Conservation (phyloP, 2,329 filamentous ascomycete species). For the Pseudogymnoascus pannorum region DNA sequence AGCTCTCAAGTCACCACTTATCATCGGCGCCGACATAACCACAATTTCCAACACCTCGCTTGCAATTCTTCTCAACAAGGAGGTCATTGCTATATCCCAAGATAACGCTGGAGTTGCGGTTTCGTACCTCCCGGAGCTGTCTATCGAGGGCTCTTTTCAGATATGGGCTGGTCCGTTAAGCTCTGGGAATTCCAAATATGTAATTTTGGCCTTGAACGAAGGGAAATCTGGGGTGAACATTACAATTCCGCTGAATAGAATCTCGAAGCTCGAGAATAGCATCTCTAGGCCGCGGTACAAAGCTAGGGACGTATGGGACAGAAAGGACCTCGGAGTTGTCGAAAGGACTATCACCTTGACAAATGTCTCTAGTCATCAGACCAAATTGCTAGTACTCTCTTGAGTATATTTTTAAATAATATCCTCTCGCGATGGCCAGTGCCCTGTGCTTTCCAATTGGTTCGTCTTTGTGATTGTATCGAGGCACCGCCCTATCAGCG, state of each 20-base stretch:
- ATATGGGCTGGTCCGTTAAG: conserved; percentile 24
- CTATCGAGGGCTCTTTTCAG: conserved; percentile 23
- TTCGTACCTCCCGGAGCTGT: conserved; percentile 20
- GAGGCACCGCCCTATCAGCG: neutral
- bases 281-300: neutral
- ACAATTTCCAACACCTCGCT: conserved; percentile 26
- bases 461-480: neutral
- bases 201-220: conserved; percentile 17
- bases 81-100: conserved; percentile 35
- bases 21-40: conserved; percentile 27
- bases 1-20: conserved; percentile 21
- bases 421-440: neutral
- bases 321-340: conserved; percentile 9
- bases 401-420: neutral
- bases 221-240: conserved; percentile 8
- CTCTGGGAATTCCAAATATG: conserved; percentile 6
- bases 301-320: conserved; percentile 17
- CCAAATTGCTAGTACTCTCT: neutral
- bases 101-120: conserved; percentile 27
- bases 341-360: conserved; percentile 6
- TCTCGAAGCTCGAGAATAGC: conserved; percentile 9
- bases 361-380: conserved; percentile 13
- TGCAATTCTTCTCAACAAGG: conserved; percentile 29
- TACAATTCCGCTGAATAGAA: conserved; percentile 12
- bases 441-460: neutral